Conservation (phyloP, 345 rosid species). For the Pistacia vera region DNA sequence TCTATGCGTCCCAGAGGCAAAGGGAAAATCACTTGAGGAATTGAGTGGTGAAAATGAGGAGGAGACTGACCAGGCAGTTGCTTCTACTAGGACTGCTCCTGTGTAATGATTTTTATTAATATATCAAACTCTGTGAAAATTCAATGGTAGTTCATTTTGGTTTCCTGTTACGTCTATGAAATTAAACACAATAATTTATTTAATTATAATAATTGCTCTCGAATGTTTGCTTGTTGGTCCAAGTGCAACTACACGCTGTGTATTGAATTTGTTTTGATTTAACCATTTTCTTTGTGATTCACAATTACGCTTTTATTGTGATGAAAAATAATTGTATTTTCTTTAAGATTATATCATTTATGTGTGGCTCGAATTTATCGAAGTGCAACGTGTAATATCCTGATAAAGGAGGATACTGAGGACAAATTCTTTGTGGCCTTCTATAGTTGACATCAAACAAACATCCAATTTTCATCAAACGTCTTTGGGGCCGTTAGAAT, state of each 20-base stretch:
- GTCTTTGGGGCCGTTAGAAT: too few relatives aligned
- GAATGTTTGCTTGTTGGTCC: background rate
- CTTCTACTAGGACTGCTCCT: slow-evolving; percentile 8
- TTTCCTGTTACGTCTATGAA: slow-evolving; percentile 5
- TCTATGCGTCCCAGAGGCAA: slow-evolving; percentile 34
- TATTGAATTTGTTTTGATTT: background rate
- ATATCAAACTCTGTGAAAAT: background rate
- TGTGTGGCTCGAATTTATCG: background rate
- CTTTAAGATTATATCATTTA: background rate
- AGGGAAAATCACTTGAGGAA: slow-evolving; percentile 38
- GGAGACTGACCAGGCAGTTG: background rate
- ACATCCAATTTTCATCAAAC: too few relatives aligned
- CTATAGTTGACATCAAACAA: too few relatives aligned
- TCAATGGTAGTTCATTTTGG: background rate
- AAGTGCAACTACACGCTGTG: slow-evolving; percentile 1
- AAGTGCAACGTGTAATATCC: too few relatives aligned
- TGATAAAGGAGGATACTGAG: too few relatives aligned
- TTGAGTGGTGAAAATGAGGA: slow-evolving; percentile 36
- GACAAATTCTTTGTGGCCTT: too few relatives aligned
- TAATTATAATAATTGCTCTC: background rate
- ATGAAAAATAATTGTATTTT: background rate
- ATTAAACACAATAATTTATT: background rate
- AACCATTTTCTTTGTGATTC: background rate
- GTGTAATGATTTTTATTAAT: background rate
- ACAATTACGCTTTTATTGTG: background rate